phyloP scores from a whole-genome alignment of 2,329 filamentous ascomycete genomes.

The Cadophora gregata region DNA sequence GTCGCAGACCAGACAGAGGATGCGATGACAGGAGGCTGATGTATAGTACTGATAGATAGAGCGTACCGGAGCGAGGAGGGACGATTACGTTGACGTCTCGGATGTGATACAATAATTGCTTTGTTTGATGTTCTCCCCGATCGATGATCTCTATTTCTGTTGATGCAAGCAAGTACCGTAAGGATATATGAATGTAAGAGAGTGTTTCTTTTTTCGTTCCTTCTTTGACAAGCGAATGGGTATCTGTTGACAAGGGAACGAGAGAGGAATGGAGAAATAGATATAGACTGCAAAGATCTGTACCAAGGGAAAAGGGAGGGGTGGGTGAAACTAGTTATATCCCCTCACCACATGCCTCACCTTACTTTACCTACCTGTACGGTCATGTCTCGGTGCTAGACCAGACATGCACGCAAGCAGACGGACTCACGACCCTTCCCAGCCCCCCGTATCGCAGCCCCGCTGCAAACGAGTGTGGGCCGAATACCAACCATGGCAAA shows the following conservation, averaged over 20 bases:
- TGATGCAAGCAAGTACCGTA: neutral
- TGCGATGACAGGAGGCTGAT: slow-evolving; percentile 12
- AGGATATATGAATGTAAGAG: too few species aligned
- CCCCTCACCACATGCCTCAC: neutral
- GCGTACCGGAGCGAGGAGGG: neutral
- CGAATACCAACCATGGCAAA: neutral
- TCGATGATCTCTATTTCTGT: neutral
- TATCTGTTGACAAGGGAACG: neutral
- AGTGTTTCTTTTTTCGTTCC: neutral
- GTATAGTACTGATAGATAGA: neutral
- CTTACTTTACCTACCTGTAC: neutral
- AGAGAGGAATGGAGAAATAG: neutral
- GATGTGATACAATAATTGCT: slow-evolving; percentile 15
- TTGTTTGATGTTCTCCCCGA: slow-evolving; percentile 4
- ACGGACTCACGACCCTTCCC: slow-evolving; percentile 9
- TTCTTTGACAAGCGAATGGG: slow-evolving; percentile 5
- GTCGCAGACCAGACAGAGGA: neutral
- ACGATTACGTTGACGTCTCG: slow-evolving; percentile 6
- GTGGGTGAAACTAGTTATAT: slow-evolving; percentile 16
- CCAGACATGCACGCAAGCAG: neutral
- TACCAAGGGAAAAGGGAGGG: neutral
- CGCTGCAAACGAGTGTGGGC: neutral
- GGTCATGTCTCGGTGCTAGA: neutral
- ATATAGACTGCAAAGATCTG: neutral
- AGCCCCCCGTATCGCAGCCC: slow-evolving; percentile 8